Percentiles rank a stretch among this genome's conserved stretches.
These are phyloP conservation scores for Pseudocercospora fijiensis DNA, from an alignment of 2,329 filamentous ascomycete genomes.

Conservation along the genomic window DNA sequence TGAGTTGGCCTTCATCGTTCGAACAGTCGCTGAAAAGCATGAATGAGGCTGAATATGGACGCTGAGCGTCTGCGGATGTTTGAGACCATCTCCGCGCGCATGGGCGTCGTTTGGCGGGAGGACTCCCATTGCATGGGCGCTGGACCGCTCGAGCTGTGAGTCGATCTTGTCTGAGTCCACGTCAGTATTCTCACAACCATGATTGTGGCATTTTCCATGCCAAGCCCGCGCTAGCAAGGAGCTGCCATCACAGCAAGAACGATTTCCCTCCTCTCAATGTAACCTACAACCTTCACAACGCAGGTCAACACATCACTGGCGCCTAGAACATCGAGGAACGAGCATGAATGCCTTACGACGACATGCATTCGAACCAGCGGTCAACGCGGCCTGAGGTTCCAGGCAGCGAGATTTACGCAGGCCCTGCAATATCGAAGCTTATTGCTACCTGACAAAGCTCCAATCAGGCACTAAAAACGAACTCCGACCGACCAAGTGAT, in stretches of 20 bases:
- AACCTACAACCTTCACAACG: neutral
- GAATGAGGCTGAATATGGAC: slow-evolving; percentile 9
- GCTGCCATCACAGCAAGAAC: neutral
- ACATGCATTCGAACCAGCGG: neutral
- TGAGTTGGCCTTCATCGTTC: neutral
- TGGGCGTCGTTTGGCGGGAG: neutral
- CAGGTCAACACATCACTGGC: neutral
- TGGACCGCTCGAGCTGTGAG: neutral
- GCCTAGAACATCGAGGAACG: neutral
- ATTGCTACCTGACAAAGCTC: neutral
- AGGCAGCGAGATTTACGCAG: slow-evolving; percentile 13
- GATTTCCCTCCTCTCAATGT: neutral
- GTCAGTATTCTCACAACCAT: neutral
- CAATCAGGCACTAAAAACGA: neutral
- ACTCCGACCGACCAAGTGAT: neutral
- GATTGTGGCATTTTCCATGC: neutral
- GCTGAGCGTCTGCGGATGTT: slow-evolving; percentile 29
- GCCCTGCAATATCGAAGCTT: slow-evolving; percentile 8
- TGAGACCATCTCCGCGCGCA: slow-evolving; percentile 20
- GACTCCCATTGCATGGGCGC: neutral
- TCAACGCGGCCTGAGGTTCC: slow-evolving; percentile 9
- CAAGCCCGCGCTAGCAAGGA: neutral
- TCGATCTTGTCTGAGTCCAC: neutral
- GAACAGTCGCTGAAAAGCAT: slow-evolving; percentile 5
- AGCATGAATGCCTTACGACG: neutral